Evolutionary conservation across 2,329 filamentous ascomycete species (phyloP).

Genomic region (Amauroascus verrucosus): DNA sequence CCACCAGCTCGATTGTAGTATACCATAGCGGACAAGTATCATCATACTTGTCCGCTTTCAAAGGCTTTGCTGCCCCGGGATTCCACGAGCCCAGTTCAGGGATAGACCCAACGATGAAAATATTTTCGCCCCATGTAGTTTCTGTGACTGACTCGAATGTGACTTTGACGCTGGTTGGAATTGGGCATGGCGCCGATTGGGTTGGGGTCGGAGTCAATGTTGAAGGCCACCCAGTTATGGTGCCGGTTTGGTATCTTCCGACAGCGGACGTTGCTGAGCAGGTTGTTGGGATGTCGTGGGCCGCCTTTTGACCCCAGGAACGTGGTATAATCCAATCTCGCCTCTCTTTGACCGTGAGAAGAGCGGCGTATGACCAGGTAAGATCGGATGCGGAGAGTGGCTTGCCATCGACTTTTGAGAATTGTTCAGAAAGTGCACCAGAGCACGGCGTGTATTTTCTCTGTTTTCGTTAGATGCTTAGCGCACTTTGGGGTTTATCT

Average conservation of each 20-base stretch:
- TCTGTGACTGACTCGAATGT: constrained; percentile 51
- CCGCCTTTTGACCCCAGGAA: constrained; percentile 27
- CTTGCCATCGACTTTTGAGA: constrained; percentile 26
- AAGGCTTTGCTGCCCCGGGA: constrained; percentile 42
- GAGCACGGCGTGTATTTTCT: constrained; percentile 43
- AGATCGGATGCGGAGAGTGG: constrained; percentile 33
- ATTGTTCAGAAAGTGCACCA: constrained; percentile 44
- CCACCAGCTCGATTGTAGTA: constrained; percentile 44
- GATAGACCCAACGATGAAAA: constrained; percentile 55
- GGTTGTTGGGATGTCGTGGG: constrained; percentile 24
- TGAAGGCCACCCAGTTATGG: constrained; percentile 26
- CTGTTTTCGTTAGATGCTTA: constrained; percentile 9
- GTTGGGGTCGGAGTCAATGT: constrained; percentile 23
- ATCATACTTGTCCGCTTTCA: constrained; percentile 53
- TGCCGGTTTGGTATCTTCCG: constrained; percentile 28
- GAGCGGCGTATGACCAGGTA: constrained; percentile 39
- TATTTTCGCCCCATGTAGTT: constrained; percentile 52
- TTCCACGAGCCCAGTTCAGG: constrained; percentile 55
- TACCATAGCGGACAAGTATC: constrained; percentile 52
- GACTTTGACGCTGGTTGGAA: constrained; percentile 43
- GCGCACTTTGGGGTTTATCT: no score
- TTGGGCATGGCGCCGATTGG: constrained; percentile 13
- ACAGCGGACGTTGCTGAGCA: constrained; percentile 25
- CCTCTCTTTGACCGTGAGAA: constrained; percentile 30
- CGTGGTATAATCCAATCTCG: constrained; percentile 27